Conservation (phyloP, 23 red algal genomes). For the Gracilaria caudata region DNA sequence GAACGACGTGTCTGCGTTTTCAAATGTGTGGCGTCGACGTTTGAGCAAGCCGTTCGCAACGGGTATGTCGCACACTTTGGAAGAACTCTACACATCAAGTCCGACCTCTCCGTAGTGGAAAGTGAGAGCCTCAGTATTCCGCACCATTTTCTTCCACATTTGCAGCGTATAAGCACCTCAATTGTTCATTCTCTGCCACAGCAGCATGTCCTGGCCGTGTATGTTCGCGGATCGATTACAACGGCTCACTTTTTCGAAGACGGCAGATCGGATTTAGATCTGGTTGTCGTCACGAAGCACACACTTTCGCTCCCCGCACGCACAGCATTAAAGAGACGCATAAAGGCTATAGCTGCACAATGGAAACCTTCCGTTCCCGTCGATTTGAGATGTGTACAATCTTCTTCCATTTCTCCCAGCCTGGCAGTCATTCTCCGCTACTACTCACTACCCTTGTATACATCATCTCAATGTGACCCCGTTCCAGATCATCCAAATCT, state of each 20-base stretch:
- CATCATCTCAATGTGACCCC: too few species aligned
- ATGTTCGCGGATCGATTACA: constrained; percentile 52
- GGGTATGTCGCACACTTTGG: constrained; percentile 60
- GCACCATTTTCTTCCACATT: not conserved
- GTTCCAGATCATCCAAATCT: not conserved
- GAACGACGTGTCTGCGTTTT: not conserved
- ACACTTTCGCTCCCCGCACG: not conserved
- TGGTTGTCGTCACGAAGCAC: constrained; percentile 23
- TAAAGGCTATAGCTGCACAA: not conserved
- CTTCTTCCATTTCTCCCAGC: not conserved
- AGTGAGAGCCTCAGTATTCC: not conserved
- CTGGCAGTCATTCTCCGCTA: constrained; percentile 20
- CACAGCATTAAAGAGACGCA: not conserved
- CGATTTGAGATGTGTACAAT: constrained; percentile 26
- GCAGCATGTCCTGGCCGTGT: constrained; percentile 12
- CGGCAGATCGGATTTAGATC: constrained; percentile 59
- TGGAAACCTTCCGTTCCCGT: not conserved
- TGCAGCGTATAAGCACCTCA: not conserved
- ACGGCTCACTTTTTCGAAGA: constrained; percentile 9
- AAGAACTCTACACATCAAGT: constrained; percentile 11
- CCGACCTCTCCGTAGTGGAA: constrained; percentile 10
- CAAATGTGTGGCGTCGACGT: not conserved
- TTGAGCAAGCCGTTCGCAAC: constrained; percentile 37
- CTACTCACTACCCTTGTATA: not conserved
- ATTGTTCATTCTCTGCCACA: not conserved